A percentile compares a stretch with the other conserved stretches of the same genome.
Conservation (phyloP, 148 eudicot genomes). For the Dysphania ambrosioides region DNA sequence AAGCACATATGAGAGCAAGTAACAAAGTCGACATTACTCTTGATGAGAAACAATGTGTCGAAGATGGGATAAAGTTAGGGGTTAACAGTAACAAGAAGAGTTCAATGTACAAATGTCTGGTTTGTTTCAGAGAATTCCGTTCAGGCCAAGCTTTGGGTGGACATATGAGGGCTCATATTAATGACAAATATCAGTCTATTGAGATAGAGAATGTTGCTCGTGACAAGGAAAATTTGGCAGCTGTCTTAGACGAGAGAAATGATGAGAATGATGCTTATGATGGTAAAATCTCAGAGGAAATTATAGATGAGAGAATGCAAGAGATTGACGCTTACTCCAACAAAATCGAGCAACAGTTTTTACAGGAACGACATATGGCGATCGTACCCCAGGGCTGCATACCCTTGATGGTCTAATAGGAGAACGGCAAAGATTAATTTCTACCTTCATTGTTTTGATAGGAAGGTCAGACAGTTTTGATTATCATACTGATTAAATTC, state of each 20-base stretch:
- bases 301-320: not conserved
- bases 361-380: not conserved
- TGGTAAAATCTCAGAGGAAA: constrained; percentile 4
- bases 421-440: not conserved
- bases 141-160: constrained; percentile 65
- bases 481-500: not conserved
- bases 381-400: not conserved
- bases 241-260: not conserved
- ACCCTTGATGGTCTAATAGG: not conserved
- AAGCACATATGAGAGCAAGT: not conserved
- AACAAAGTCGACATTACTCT: not conserved
- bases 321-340: constrained; percentile 4
- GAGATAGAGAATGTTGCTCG: constrained; percentile 13
- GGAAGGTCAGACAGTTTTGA: not conserved
- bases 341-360: not conserved
- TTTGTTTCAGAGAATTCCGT: constrained; percentile 42
- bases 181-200: constrained; percentile 22
- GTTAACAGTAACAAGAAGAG: constrained; percentile 17
- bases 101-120: constrained; percentile 33
- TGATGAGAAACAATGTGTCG: constrained; percentile 12
- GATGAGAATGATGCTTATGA: constrained; percentile 10
- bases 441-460: not conserved
- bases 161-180: constrained; percentile 59
- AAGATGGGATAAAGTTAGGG: constrained; percentile 13
- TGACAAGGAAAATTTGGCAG: constrained; percentile 14